phyloP scores from a whole-genome alignment of 1,284 basidiomycete genomes.

The Porogramme epimiltina region DNA sequence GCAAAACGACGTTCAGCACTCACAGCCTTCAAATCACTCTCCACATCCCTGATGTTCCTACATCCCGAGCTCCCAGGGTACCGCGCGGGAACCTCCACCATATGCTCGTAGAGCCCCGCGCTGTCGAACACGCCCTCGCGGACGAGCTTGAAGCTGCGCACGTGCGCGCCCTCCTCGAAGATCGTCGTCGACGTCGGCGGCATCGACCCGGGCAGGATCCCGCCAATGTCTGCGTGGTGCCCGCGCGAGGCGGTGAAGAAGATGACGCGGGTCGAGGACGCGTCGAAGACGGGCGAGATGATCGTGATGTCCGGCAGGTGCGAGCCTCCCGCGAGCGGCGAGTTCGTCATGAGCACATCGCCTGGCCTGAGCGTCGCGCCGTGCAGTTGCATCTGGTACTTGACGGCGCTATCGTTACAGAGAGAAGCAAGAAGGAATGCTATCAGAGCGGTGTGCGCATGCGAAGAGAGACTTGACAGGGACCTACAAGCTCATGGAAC shows the following conservation, averaged over 20 bases:
- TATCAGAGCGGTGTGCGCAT: too few relatives aligned
- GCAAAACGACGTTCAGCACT: slow-evolving; percentile 27
- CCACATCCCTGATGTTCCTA: slow-evolving; percentile 84
- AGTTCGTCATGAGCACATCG: slow-evolving; percentile 91
- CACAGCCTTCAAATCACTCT: slow-evolving; percentile 91
- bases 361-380: slow-evolving; percentile 73
- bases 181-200: slow-evolving; percentile 90
- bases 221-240: slow-evolving; percentile 82
- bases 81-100: slow-evolving; percentile 85
- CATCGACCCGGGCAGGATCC: slow-evolving; percentile 89
- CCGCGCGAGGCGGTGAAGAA: slow-evolving; percentile 93
- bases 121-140: slow-evolving; percentile 80
- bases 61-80: slow-evolving; percentile 86
- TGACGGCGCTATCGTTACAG: slow-evolving; percentile 68
- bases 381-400: slow-evolving; percentile 85
- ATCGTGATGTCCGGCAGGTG: slow-evolving; percentile 88
- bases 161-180: slow-evolving; percentile 93
- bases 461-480: too few relatives aligned
- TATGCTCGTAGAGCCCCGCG: slow-evolving; percentile 73
- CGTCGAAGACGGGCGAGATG: slow-evolving; percentile 87
- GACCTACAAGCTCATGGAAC: slow-evolving; percentile 83
- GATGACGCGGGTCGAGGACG: slow-evolving; percentile 59
- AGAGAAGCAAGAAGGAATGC: not conserved
- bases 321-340: slow-evolving; percentile 86
- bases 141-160: slow-evolving; percentile 94